These are phyloP conservation scores for Graphium sp. DNA, from an alignment of 2,329 filamentous ascomycete species.

Conservation along the genomic window DNA sequence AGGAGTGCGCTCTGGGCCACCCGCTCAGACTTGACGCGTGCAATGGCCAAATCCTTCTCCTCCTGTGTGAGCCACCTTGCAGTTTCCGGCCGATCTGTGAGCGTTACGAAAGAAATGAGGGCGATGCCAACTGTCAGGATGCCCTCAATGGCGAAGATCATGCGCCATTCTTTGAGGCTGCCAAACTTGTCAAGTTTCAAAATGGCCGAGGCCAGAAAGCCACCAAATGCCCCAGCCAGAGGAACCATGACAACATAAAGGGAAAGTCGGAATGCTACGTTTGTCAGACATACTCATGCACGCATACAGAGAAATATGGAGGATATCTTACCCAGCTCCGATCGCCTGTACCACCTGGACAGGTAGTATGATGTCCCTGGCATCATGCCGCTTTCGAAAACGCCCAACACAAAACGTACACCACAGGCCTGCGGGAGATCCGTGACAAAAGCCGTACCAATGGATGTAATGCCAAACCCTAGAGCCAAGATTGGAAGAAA, in stretches of 20 bases:
- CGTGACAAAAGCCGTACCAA: conserved; percentile 44
- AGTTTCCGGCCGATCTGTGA: conserved; percentile 50
- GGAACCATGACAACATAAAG: conserved; percentile 51
- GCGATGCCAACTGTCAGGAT: conserved; percentile 35
- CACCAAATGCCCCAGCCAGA: conserved; percentile 50
- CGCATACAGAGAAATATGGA: conserved; percentile 51
- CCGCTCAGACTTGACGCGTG: conserved; percentile 43
- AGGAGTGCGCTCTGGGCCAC: conserved; percentile 39
- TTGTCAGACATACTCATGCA: no score
- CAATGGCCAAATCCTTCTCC: conserved; percentile 47
- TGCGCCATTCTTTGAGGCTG: conserved; percentile 40
- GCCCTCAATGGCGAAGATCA: conserved; percentile 56
- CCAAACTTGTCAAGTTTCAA: conserved; percentile 40
- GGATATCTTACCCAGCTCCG: conserved; percentile 45
- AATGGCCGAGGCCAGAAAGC: conserved; percentile 45
- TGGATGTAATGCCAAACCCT: conserved; percentile 38
- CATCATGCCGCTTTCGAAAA: conserved; percentile 49
- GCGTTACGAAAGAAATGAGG: conserved; percentile 39
- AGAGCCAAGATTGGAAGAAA: conserved; percentile 41
- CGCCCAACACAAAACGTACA: conserved; percentile 41
- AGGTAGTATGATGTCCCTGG: conserved; percentile 52
- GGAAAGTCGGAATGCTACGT: conserved; percentile 41
- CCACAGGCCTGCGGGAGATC: conserved; percentile 26
- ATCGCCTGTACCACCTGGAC: conserved; percentile 44
- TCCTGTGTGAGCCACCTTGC: conserved; percentile 46